These are phyloP conservation scores for Fusarium sp. DNA, from an alignment of 2,329 filamentous ascomycete genomes.

Conservation along the genomic window DNA sequence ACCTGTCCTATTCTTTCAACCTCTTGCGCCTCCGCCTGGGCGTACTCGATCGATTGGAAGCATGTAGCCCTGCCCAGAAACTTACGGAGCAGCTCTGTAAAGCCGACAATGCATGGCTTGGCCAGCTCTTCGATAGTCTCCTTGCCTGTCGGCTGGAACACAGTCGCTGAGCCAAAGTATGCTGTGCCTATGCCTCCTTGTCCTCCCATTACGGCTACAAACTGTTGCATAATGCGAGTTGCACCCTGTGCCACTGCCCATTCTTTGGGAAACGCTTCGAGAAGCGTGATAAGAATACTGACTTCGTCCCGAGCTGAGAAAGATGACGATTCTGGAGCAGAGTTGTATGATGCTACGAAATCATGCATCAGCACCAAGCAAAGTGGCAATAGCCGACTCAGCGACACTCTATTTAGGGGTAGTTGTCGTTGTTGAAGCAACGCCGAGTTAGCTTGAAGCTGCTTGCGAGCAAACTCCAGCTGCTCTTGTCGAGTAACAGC, in stretches of 20 bases:
- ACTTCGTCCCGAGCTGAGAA: slow-evolving; percentile 55
- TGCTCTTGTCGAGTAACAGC: slow-evolving; percentile 53
- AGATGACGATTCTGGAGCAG: slow-evolving; percentile 32
- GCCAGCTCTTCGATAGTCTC: slow-evolving; percentile 38
- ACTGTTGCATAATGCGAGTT: slow-evolving; percentile 53
- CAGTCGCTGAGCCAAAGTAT: slow-evolving; percentile 36
- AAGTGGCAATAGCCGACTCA: slow-evolving; percentile 57
- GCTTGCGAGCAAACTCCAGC: slow-evolving; percentile 57
- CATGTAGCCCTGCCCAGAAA: slow-evolving; percentile 54
- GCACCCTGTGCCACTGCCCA: slow-evolving; percentile 55
- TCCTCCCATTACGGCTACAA: slow-evolving; percentile 41
- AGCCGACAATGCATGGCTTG: slow-evolving; percentile 39
- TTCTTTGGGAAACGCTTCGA: slow-evolving; percentile 56
- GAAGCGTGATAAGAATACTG: slow-evolving; percentile 51
- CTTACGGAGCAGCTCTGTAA: slow-evolving; percentile 51
- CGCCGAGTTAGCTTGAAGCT: slow-evolving; percentile 58
- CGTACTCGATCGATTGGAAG: slow-evolving; percentile 44
- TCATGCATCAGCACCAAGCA: slow-evolving; percentile 55
- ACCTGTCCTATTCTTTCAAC: slow-evolving; percentile 21
- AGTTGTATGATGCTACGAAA: slow-evolving; percentile 35
- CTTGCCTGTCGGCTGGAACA: background rate
- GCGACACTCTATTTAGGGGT: slow-evolving; percentile 59
- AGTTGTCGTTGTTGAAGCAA: slow-evolving; percentile 60
- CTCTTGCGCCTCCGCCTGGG: slow-evolving; percentile 36
- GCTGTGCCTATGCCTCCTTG: slow-evolving; percentile 34